Evolutionary conservation across 2,329 filamentous ascomycete genomes (phyloP), one percentile per base, ranked within the genome.

Genomic region (Botrytis elliptica): DNA sequence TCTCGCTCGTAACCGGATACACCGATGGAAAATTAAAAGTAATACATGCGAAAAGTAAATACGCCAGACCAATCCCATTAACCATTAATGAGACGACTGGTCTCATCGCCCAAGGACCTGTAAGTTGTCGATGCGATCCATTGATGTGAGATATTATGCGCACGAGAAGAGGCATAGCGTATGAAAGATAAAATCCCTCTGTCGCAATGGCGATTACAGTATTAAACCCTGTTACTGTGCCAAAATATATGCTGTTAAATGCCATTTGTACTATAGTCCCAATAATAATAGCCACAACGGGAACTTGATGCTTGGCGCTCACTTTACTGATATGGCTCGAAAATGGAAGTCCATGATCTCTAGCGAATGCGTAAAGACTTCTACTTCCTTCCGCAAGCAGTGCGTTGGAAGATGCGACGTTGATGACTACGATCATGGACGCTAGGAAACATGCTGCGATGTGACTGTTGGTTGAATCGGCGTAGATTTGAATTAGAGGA

Each of bases 161-260:
- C 20, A 84, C 84, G 29, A 87, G 78, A 0, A 89, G 82, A 0
- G 87, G 86, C 81, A 88, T 86, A 18, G 87, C 86, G 77, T 89
- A 89, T 0, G 87, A 89, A 1, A 89, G 81, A 76, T 89, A 89
- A 76, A 89, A 89, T 0, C 87, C 88, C 75, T 87, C 84, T 0
- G 87, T 89, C 0, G 87, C 84, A 71, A 89, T 88, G 9, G 86
- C 84, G 66, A 89, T 85, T 29, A 89, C 85, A 0, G 87, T 89
- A 66, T 87, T 84, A 77, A 88, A 88, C 0, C 86, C 87, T 0
- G 86, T 88, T 1, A 84, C 83, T 0, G 85, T 87, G 1, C 86
- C 86, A 73, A 88, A 88, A 75, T 88, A 87, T 64, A 88, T 88
- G 20, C 84, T 85, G 75, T 87, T 85, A 67, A 89, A 83, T 0